A percentile compares a stretch with the other conserved stretches of the same genome.
These are phyloP conservation scores for Blastomyces percursus DNA, from an alignment of 2,329 filamentous ascomycete genomes.

Conservation along the genomic window DNA sequence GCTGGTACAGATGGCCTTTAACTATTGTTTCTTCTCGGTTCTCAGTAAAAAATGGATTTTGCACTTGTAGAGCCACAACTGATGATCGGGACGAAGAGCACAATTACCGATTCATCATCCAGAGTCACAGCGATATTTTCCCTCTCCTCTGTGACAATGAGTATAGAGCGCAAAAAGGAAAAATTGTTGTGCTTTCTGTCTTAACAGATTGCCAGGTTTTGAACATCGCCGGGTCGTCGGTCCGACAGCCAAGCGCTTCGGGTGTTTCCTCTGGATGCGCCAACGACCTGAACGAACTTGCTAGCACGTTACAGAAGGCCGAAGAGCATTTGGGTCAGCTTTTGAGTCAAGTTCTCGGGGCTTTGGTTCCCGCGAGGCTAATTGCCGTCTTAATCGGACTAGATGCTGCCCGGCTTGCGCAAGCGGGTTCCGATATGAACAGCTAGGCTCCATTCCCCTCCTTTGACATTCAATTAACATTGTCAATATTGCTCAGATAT, in stretches of 20 bases:
- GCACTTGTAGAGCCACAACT: no score
- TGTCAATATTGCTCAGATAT: not conserved
- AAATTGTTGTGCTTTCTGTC: not conserved
- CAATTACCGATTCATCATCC: not conserved
- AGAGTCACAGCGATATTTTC: not conserved
- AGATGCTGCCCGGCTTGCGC: not conserved
- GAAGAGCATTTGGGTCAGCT: not conserved
- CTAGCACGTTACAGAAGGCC: not conserved
- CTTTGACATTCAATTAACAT: not conserved
- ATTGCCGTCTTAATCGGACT: not conserved
- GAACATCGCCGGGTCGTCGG: no score
- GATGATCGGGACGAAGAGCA: no score
- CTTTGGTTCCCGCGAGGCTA: not conserved
- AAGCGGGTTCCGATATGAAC: no score
- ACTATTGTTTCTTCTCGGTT: not conserved
- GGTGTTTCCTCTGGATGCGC: not conserved
- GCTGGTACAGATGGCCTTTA: not conserved
- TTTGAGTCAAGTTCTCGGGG: not conserved
- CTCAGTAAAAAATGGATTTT: not conserved
- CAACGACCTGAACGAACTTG: not conserved
- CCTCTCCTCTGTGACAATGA: not conserved
- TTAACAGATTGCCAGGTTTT: not conserved
- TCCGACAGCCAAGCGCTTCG: not conserved
- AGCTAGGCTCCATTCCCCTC: not conserved
- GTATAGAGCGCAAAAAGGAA: not conserved